A percentile compares a stretch with the other conserved stretches of the same genome.
These are phyloP conservation scores for Simplicillium aogashimaense DNA, from an alignment of 2,329 filamentous ascomycete species.

Conservation along the genomic window DNA sequence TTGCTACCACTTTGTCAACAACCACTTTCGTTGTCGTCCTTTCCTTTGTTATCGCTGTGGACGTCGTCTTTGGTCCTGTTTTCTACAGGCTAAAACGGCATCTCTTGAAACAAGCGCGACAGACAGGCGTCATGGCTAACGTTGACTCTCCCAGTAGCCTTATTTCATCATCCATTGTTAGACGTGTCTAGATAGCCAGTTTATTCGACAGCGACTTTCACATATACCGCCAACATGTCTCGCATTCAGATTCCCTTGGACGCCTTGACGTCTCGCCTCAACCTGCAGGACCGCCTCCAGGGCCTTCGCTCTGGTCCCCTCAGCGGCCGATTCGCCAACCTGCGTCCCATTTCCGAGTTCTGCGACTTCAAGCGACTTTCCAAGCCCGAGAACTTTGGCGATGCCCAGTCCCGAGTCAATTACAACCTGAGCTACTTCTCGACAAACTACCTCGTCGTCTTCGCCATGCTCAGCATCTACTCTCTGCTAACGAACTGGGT, in stretches of 20 bases:
- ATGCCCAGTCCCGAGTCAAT: conserved; percentile 86
- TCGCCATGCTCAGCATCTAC: conserved; percentile 94
- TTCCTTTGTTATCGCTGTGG: too few species aligned
- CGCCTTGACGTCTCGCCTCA: conserved; percentile 81
- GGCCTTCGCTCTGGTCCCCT: conserved; percentile 72
- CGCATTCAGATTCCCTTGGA: conserved; percentile 90
- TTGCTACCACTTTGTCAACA: too few species aligned
- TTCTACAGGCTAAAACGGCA: too few species aligned
- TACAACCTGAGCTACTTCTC: conserved; percentile 97
- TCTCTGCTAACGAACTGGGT: conserved; percentile 78
- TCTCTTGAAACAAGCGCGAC: too few species aligned
- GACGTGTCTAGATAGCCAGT: background rate
- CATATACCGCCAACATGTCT: conserved; percentile 45
- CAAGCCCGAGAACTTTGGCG: conserved; percentile 84
- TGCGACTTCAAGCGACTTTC: conserved; percentile 91
- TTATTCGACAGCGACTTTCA: conserved; percentile 5
- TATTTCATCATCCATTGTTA: too few species aligned
- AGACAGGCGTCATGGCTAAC: too few species aligned
- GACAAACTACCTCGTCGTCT: conserved; percentile 94
- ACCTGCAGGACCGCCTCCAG: conserved; percentile 75
- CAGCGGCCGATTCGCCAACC: conserved; percentile 77
- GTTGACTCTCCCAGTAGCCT: too few species aligned
- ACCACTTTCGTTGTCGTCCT: too few species aligned
- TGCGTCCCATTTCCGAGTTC: conserved; percentile 87
- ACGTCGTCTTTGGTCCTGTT: too few species aligned